Percentiles rank a stretch among this genome's conserved stretches.
Conservation (phyloP, 2,329 filamentous ascomycete genomes). For the Cordyceps javanica region DNA sequence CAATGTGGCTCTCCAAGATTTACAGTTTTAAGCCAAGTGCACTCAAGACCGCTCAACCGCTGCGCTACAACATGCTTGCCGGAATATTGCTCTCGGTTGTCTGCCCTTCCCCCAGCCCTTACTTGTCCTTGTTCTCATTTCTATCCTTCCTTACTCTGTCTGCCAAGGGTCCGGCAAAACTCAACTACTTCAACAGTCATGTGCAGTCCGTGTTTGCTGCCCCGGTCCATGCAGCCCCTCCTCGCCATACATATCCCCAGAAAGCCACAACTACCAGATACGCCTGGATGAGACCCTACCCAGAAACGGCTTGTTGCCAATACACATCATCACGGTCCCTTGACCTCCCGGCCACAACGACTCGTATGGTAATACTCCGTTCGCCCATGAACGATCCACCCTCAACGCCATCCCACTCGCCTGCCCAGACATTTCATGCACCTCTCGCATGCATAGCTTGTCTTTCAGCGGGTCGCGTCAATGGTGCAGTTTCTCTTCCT, state of each 20-base stretch:
- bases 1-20: no score
- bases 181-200: neutral
- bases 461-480: slow-evolving; percentile 7
- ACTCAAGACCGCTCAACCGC: no score
- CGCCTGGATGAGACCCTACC: neutral
- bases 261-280: slow-evolving; percentile 7
- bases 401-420: neutral
- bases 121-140: neutral
- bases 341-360: neutral
- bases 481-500: neutral
- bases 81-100: no score
- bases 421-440: slow-evolving; percentile 12
- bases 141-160: neutral
- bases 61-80: no score
- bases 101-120: no score
- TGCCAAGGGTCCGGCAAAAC: neutral
- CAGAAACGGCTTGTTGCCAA: neutral
- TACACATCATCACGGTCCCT: neutral
- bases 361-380: slow-evolving; percentile 6
- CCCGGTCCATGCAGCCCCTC: neutral
- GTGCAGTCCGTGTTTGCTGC: neutral
- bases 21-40: no score
- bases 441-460: slow-evolving; percentile 9
- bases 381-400: slow-evolving; percentile 6
- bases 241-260: neutral